Evolutionary conservation across 2,329 filamentous ascomycete species (phyloP), one percentile per base, ranked within the genome.

Genomic region (Sclerotinia borealis): DNA sequence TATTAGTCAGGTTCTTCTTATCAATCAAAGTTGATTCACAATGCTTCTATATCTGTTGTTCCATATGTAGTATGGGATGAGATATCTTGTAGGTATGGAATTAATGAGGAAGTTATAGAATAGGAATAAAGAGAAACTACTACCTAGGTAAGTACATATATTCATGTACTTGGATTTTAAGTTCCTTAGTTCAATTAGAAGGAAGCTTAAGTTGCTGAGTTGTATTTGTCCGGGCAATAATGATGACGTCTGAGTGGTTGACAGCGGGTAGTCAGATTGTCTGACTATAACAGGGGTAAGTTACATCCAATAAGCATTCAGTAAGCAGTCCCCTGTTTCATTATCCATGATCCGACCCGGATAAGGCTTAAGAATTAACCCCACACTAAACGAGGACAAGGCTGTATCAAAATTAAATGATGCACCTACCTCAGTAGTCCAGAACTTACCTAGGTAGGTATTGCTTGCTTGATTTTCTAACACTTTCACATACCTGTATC

Each of bases 381-480:
- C 39, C 54, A 43, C 54, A 56, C 39, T 31, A 34, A 27, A 10
- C 11, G n/a, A 37, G 27, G 39, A 56, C 54, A 45, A 56, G 54
- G 54, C 54, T 56, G 54, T 45, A 13, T 27, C 4, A 56, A 56
- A 56, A 45, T n/a, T 43, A 37, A 43, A 55, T 55, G 52, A 55
- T 43, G 37, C 13, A 55, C 34, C n/a, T 8, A 43, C 8, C 2
- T 43, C n/a, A 47, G 49, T 51, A 27, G 6, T 17, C 27, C 6
- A 55, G 37, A 55, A 15, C 25, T 43, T 15, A 45, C n/a, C n/a
- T n/a, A n/a, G n/a, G n/a, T n/a, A n/a, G n/a, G n/a, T n/a, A n/a
- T n/a, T n/a, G n/a, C n/a, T 36, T n/a, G 34, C 47, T 47, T 50
- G 22, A 37, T 59, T 13, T 50, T 27, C 22, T n/a, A 39, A 37